Evolutionary conservation across 1,284 basidiomycete genomes (phyloP).

Genomic region (Anthracocystis walkeri): DNA sequence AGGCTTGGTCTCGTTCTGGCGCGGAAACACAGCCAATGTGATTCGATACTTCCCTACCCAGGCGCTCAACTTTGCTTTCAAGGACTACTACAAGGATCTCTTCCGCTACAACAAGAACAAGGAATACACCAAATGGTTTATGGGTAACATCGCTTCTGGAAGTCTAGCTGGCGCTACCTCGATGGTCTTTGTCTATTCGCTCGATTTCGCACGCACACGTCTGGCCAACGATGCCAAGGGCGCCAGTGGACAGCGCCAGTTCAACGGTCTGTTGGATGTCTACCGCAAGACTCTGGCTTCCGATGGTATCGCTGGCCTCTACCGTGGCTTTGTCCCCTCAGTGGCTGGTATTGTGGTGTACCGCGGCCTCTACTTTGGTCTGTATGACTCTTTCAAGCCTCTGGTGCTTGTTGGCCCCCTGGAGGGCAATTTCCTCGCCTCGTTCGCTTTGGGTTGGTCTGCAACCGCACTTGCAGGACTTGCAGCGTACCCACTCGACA

Average conservation of each 20-base stretch:
- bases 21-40: slow-evolving; percentile 70
- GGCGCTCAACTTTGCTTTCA: slow-evolving; percentile 69
- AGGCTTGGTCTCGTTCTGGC: slow-evolving; percentile 69
- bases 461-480: too few relatives aligned
- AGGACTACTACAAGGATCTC: slow-evolving; percentile 59
- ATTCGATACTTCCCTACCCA: slow-evolving; percentile 70
- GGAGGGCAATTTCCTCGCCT: too few relatives aligned
- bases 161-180: slow-evolving; percentile 70
- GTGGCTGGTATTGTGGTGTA: slow-evolving; percentile 70
- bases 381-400: slow-evolving; percentile 70
- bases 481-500: too few relatives aligned
- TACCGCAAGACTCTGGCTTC: slow-evolving; percentile 70
- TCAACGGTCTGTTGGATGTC: slow-evolving; percentile 70
- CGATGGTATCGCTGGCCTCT: slow-evolving; percentile 69
- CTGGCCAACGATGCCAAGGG: slow-evolving; percentile 70
- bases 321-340: slow-evolving; percentile 70
- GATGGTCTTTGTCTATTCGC: slow-evolving; percentile 70
- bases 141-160: slow-evolving; percentile 69
- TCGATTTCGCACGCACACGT: slow-evolving; percentile 70
- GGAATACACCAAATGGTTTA: slow-evolving; percentile 68
- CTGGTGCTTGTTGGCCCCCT: slow-evolving; percentile 66
- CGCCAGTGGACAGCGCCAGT: slow-evolving; percentile 69
- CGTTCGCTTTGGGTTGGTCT: too few relatives aligned
- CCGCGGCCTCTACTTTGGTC: slow-evolving; percentile 70
- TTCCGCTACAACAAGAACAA: slow-evolving; percentile 67